phyloP scores from a whole-genome alignment of 179 eudicot genomes.

The Kewa caespitosa region DNA sequence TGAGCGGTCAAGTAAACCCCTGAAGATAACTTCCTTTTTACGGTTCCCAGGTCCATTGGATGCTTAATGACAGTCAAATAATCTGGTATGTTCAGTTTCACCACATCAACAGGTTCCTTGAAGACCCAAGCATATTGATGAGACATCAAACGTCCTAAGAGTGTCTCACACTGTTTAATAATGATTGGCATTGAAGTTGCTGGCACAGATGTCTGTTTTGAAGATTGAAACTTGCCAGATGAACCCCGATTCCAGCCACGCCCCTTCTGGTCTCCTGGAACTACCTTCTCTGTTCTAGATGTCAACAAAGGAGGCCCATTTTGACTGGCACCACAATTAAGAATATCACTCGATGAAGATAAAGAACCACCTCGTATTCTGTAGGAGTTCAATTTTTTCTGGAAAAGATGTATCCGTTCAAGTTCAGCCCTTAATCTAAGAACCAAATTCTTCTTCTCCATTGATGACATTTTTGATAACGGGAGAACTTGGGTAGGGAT shows the following conservation, averaged over 20 bases:
- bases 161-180: slow-evolving; percentile 61
- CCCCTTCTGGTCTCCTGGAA: no score
- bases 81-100: slow-evolving; percentile 71
- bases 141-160: slow-evolving; percentile 51
- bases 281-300: neutral
- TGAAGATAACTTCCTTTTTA: slow-evolving; percentile 50
- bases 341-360: slow-evolving; percentile 56
- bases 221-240: neutral
- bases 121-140: slow-evolving; percentile 74
- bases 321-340: slow-evolving; percentile 46
- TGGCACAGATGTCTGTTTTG: neutral
- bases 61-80: slow-evolving; percentile 71
- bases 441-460: neutral
- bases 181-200: slow-evolving; percentile 14
- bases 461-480: neutral
- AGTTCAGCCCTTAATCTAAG: neutral
- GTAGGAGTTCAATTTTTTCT: neutral
- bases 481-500: neutral
- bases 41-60: slow-evolving; percentile 89
- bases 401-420: neutral
- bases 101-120: slow-evolving; percentile 71
- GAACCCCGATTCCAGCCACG: no score
- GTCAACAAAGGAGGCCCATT: slow-evolving; percentile 24
- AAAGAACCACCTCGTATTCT: slow-evolving; percentile 12
- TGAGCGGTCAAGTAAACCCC: slow-evolving; percentile 50